Conservation (phyloP, 306 rosid species). For the Vigna reflexopilosa region DNA sequence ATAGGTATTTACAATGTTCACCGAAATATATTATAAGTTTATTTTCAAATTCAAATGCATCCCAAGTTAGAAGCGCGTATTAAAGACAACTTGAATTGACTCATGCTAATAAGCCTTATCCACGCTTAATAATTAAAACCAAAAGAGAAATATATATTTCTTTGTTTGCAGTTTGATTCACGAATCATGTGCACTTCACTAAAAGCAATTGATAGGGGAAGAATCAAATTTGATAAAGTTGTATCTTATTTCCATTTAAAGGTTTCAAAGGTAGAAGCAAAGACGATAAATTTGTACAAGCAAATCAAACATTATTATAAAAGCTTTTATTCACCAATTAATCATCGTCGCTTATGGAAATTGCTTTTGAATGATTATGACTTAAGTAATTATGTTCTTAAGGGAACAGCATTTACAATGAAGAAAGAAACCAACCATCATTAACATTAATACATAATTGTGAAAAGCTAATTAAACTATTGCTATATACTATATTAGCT, state of each 20-base stretch:
- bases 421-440: background rate
- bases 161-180: background rate
- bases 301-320: background rate
- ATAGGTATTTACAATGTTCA: too few species aligned
- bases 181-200: background rate
- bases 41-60: too few species aligned
- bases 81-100: too few species aligned
- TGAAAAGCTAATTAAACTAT: slow-evolving; percentile 1
- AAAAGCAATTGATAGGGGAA: background rate
- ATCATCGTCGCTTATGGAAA: background rate
- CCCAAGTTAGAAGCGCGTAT: too few species aligned
- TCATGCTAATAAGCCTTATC: too few species aligned
- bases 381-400: slow-evolving; percentile 13
- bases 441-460: background rate
- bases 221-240: background rate
- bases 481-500: background rate
- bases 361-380: slow-evolving; percentile 13
- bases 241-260: background rate
- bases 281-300: background rate
- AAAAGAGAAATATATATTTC: too few species aligned
- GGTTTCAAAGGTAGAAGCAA: background rate
- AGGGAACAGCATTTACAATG: background rate
- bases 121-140: too few species aligned
- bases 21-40: too few species aligned
- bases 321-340: background rate